These are phyloP conservation scores for Euphorbia corollata DNA, from an alignment of 441 rosid genomes.

Conservation along the genomic window DNA sequence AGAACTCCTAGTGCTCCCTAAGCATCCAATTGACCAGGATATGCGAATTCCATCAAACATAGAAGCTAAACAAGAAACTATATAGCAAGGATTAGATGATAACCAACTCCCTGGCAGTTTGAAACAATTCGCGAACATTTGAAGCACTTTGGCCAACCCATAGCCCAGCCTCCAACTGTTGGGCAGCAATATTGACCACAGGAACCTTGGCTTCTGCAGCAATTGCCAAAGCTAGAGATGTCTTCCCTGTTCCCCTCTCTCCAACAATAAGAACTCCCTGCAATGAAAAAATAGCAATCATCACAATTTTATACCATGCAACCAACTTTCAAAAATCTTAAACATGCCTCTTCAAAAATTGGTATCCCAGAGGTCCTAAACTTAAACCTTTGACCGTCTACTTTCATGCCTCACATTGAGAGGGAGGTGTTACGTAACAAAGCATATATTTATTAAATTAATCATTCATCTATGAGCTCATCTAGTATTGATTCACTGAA, in stretches of 20 bases:
- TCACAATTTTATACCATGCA: neutral
- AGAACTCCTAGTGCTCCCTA: neutral
- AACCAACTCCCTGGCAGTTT: constrained; percentile 95
- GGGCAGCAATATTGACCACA: constrained; percentile 78
- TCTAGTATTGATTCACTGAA: neutral
- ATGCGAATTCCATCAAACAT: neutral
- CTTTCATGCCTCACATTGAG: too few species aligned
- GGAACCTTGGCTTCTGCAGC: constrained; percentile 98
- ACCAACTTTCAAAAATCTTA: too few species aligned
- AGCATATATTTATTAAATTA: neutral
- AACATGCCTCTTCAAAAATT: too few species aligned
- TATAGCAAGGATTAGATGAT: constrained; percentile 23
- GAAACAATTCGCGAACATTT: constrained; percentile 93
- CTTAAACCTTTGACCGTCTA: too few species aligned
- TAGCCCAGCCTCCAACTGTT: constrained; percentile 91
- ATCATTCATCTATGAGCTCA: neutral
- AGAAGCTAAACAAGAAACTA: constrained; percentile 10
- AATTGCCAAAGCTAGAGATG: constrained; percentile 85
- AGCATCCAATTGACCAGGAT: neutral
- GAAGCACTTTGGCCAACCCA: constrained; percentile 99
- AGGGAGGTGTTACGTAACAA: neutral
- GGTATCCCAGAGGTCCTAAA: too few species aligned
- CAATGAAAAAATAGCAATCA: constrained; percentile 22
- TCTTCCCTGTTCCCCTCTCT: constrained; percentile 95
- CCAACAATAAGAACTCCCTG: constrained; percentile 99